Evolutionary conservation across 805 yeast species (phyloP), one percentile per base, ranked within the genome.

Genomic region (Myxozyma neotropica): DNA sequence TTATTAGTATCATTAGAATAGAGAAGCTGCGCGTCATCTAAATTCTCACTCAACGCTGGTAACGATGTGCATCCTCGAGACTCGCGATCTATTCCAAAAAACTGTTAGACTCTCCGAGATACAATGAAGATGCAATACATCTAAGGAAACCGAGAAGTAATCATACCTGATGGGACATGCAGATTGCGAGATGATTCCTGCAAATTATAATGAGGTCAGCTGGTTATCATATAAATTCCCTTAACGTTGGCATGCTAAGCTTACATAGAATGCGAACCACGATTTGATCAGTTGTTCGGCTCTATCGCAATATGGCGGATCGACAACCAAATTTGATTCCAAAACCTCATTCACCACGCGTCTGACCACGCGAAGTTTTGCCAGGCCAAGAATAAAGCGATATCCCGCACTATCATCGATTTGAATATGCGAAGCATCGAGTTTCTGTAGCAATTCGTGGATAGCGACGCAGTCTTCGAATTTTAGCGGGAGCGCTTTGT

Each of bases 401-500:
- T 15, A 26, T 23, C 31, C 47, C 17, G 47, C 13, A 2, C n/a
- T 24, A 3, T 43, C 31, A 43, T 43, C 47, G 3, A 26, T 24
- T 26, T 43, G 15, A 23, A 43, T 13, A 13, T 23, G 17, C 8
- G 27, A 23, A 17, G 47, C n/a, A 26, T 43, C 31, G 12, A 43
- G 27, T 15, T 26, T 23, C 17, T 43, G 47, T 13, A 26, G n/a
- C 15, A 43, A 24, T 26, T 10, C 47, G 17, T 43, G 47, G 31
- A 43, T 47, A 5, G 51, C 51, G 10, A 33, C 29, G 24, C 27
- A 47, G 51, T 47, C 51, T 8, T 47, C 40, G 15, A 31, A 47
- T 7, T 33, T 10, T 8, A 33, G 12, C 17, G 51, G 13, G 15
- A 33, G 31, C 43, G 43, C 23, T 21, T 33, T 35, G 24, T 31